These are phyloP conservation scores for Sporisorium scitamineum DNA, from an alignment of 1,284 basidiomycete genomes.

Conservation along the genomic window DNA sequence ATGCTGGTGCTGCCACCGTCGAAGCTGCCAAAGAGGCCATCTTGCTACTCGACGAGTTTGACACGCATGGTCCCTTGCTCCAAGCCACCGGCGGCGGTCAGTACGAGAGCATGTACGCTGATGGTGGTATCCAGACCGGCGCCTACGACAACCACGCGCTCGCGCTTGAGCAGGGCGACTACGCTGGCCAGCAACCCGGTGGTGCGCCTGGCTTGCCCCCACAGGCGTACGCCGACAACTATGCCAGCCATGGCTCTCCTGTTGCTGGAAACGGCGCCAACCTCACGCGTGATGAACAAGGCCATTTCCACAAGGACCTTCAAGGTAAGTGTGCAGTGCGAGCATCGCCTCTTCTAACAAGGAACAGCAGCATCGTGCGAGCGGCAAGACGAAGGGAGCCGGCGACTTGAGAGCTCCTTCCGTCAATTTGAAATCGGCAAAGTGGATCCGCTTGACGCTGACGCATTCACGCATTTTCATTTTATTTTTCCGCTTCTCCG, in stretches of 20 bases:
- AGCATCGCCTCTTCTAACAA: background rate
- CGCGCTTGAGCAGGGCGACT: constrained; percentile 35
- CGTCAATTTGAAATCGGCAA: background rate
- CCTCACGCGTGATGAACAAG: constrained; percentile 42
- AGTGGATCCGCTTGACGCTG: background rate
- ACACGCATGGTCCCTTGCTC: constrained; percentile 60
- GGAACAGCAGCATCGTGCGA: background rate
- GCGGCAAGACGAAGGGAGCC: too few species aligned
- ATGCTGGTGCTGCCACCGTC: constrained; percentile 69
- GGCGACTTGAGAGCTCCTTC: too few species aligned
- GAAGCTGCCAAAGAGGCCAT: constrained; percentile 69
- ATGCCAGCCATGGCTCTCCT: constrained; percentile 30
- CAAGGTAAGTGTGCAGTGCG: constrained; percentile 33
- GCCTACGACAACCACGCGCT: constrained; percentile 42
- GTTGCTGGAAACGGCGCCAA: constrained; percentile 31
- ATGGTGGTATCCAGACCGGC: constrained; percentile 33
- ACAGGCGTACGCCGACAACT: constrained; percentile 17
- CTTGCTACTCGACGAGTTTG: constrained; percentile 67
- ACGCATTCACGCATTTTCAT: constrained; percentile 4
- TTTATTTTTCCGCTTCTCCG: background rate
- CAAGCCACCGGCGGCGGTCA: constrained; percentile 49
- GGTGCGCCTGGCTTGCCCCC: constrained; percentile 12
- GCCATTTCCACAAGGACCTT: constrained; percentile 46
- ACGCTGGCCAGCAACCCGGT: constrained; percentile 23
- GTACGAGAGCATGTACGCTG: constrained; percentile 57